These are phyloP conservation scores for Salvia hispanica DNA, from an alignment of 257 asterid genomes.

Conservation along the genomic window DNA sequence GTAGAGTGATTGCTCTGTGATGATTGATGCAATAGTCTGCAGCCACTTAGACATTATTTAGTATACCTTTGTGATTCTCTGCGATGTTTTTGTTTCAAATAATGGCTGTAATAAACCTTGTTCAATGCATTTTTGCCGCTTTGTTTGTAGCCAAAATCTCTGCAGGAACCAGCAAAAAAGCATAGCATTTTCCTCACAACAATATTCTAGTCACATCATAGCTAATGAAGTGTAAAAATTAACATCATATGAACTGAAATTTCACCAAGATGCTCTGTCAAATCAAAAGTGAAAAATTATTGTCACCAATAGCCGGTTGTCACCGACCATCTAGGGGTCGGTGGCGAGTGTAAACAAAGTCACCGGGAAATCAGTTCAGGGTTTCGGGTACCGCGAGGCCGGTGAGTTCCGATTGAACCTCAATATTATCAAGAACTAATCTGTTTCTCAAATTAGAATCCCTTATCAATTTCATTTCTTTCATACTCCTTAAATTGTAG, in stretches of 20 bases:
- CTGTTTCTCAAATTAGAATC: too few species aligned
- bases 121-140: too few species aligned
- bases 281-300: background rate
- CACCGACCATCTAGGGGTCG: too few species aligned
- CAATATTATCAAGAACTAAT: too few species aligned
- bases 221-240: background rate
- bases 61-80: conserved; percentile 1
- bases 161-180: too few species aligned
- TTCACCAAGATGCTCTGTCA: too few species aligned
- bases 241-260: background rate
- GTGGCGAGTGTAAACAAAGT: too few species aligned
- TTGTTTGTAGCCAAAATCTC: background rate
- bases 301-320: conserved; percentile 73
- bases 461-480: too few species aligned
- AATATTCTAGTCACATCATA: background rate
- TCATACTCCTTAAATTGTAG: too few species aligned
- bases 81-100: conserved; percentile 34
- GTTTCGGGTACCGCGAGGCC: too few species aligned
- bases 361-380: too few species aligned
- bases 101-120: conserved; percentile 31
- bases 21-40: conserved; percentile 11
- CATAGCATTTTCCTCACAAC: background rate
- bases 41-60: conserved; percentile 11
- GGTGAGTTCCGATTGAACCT: too few species aligned
- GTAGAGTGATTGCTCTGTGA: conserved; percentile 6